Evolutionary conservation across 2,329 filamentous ascomycete genomes (phyloP), one percentile per base, ranked within the genome.

Genomic region (Venturia asperata): DNA sequence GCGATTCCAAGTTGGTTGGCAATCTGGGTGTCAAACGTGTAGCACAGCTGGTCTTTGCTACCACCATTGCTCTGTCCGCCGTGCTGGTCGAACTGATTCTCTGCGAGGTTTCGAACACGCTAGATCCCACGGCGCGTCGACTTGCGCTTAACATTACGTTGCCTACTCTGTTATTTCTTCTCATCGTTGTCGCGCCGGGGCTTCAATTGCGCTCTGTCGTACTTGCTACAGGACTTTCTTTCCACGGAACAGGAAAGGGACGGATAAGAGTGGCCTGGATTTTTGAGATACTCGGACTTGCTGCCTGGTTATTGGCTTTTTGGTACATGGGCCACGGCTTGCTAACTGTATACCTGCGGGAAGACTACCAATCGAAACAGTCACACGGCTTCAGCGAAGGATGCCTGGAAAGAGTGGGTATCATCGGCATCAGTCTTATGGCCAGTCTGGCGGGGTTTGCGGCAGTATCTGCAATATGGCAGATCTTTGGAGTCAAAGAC

Each of bases 401-500:
- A 41, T 84, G 83, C 70, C 72, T 85, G 58, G 82, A 85, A 69
- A 75, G 91, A 56, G 86, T 96, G 34, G 91, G 91, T 15, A 87
- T 96, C 49, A 91, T 95, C 68, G 91, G 91, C 3, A 91, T 94
- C 65, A 87, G 88, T 61, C 77, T 94, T 64, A 95, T 96, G 90
- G 91, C 91, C 19, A 82, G 92, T 17, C 79, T 96, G n/a, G 91
- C 91, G 7, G 91, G 91, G 0, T 96, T 95, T 71, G 91, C 91
- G 6, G 90, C 90, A n/a, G 89, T 95, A 42, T 92, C 89, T 30
- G 88, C 89, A 1, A 86, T 92, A 1, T 96, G 91, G 90, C 89
- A 95, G 72, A 90, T 85, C 0, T 91, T 95, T 75, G 83, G 86
- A 30, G 85, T 86, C 39, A 84, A 83, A 47, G 79, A 84, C 58